These are phyloP conservation scores for Talaromyces stipitatus DNA, from an alignment of 495 filamentous ascomycete species.

Conservation along the genomic window DNA sequence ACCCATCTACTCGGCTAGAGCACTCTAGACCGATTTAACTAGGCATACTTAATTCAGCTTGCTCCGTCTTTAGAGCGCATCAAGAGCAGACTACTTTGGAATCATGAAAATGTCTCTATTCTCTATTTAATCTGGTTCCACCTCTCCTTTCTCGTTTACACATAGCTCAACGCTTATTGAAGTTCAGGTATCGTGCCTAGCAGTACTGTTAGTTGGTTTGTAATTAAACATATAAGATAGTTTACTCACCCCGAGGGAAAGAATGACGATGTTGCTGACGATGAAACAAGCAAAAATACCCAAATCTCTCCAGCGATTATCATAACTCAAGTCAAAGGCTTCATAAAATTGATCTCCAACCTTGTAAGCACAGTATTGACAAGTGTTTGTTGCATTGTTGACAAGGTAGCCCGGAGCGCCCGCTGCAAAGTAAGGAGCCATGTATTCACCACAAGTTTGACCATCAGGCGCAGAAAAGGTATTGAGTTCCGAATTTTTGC, in stretches of 20 bases:
- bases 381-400: constrained; percentile 50
- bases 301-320: constrained; percentile 68
- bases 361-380: constrained; percentile 71
- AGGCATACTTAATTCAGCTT: too few relatives aligned
- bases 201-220: constrained; percentile 13
- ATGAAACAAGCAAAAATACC: constrained; percentile 61
- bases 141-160: neutral
- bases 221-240: neutral
- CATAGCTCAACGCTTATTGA: constrained; percentile 47
- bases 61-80: too few relatives aligned
- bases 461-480: constrained; percentile 52
- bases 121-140: neutral
- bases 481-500: constrained; percentile 49
- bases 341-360: constrained; percentile 62
- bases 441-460: constrained; percentile 64
- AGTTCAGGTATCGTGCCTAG: constrained; percentile 57
- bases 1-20: too few relatives aligned
- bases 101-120: too few relatives aligned
- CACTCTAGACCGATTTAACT: too few relatives aligned
- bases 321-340: constrained; percentile 54
- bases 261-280: constrained; percentile 45
- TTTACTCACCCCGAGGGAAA: constrained; percentile 51
- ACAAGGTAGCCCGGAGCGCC: constrained; percentile 61
- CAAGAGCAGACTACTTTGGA: too few relatives aligned
- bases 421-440: constrained; percentile 55